Percentiles rank a stretch among this genome's conserved stretches.
Evolutionary conservation across 2,329 filamentous ascomycete species (phyloP).

Genomic region (Fusarium sp.): DNA sequence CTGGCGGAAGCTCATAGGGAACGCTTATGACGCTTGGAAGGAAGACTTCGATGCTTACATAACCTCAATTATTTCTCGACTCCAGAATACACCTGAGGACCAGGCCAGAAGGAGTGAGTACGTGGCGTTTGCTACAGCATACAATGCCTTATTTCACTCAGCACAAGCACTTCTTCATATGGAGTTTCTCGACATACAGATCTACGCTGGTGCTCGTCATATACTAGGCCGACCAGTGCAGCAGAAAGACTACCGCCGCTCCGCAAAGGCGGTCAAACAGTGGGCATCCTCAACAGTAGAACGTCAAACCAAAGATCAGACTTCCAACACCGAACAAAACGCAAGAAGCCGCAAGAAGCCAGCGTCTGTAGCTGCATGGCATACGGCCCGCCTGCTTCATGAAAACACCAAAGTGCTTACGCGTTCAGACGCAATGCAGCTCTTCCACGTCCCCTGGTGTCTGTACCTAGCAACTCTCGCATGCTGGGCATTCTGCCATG

Average conservation of each 20-base stretch:
- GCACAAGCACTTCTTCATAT: conserved; percentile 4
- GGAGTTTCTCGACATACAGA: conserved; percentile 4
- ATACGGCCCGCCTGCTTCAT: background rate
- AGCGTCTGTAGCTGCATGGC: conserved; percentile 2
- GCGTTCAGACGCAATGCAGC: conserved; percentile 4
- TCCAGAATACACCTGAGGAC: background rate
- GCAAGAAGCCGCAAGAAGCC: background rate
- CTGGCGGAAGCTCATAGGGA: conserved; percentile 2
- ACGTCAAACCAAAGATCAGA: no score
- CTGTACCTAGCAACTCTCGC: background rate
- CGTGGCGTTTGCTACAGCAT: conserved; percentile 1
- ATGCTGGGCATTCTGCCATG: conserved; percentile 8
- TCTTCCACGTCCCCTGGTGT: conserved; percentile 12
- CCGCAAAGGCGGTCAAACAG: background rate
- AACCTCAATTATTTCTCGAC: background rate
- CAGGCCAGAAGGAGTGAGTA: background rate
- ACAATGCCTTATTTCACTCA: conserved; percentile 4
- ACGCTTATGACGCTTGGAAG: conserved; percentile 1
- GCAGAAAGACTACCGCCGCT: conserved; percentile 4
- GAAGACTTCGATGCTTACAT: background rate
- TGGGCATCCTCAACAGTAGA: no score
- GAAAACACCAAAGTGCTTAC: conserved; percentile 5
- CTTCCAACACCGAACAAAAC: background rate
- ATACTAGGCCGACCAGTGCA: conserved; percentile 1
- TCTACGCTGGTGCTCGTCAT: conserved; percentile 1